Conservation (phyloP, 192 early-diverging fungal genomes). For the Glomus cerebriforme region DNA sequence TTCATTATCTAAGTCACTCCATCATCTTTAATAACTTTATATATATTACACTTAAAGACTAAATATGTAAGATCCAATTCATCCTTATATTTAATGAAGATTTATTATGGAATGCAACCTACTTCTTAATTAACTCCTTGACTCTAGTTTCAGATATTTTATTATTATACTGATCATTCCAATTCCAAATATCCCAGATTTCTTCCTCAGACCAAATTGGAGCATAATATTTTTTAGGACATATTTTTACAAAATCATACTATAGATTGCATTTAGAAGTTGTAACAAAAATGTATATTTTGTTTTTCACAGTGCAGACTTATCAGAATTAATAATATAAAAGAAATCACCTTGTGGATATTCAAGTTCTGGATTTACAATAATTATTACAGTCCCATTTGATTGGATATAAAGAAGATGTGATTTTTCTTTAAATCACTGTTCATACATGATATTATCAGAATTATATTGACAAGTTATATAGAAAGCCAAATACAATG, state of each 20-base stretch:
- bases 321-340: constrained; percentile 6
- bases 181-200: constrained; percentile 13
- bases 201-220: constrained; percentile 20
- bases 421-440: background rate
- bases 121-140: constrained; percentile 10
- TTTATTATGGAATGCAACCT: background rate
- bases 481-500: constrained; percentile 21
- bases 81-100: constrained; percentile 20
- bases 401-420: background rate
- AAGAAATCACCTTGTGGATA: constrained; percentile 2
- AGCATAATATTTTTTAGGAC: background rate
- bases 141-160: constrained; percentile 13
- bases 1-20: background rate
- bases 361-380: background rate
- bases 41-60: constrained; percentile 1
- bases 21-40: constrained; percentile 5
- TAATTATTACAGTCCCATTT: constrained; percentile 3
- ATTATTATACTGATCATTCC: constrained; percentile 21
- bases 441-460: constrained; percentile 7
- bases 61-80: background rate
- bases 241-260: background rate
- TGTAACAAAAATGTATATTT: background rate
- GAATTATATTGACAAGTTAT: background rate
- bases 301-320: background rate
- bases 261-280: background rate